phyloP scores from a whole-genome alignment of 164 flowering plant genomes.

The Berberis vulgaris region DNA sequence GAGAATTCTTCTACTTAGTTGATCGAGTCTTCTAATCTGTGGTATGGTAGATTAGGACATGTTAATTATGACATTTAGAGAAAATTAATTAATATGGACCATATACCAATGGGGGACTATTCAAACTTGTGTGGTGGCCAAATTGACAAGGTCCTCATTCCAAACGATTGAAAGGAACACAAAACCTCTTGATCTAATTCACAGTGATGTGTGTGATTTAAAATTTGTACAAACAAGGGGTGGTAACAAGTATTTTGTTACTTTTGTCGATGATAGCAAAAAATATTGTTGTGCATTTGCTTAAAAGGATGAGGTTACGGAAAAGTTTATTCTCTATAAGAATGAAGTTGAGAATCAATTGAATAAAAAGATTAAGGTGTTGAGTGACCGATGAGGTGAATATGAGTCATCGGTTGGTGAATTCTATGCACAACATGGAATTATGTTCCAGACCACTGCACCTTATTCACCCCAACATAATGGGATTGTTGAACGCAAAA shows the following conservation, averaged over 20 bases:
- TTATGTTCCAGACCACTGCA: slow-evolving; percentile 7
- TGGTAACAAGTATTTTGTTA: slow-evolving; percentile 14
- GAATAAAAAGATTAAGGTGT: slow-evolving; percentile 4
- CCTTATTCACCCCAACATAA: slow-evolving; percentile 13
- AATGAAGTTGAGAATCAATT: slow-evolving; percentile 15
- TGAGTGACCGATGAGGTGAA: slow-evolving; percentile 13
- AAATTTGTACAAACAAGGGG: background rate
- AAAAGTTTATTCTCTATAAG: background rate
- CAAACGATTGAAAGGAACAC: too few species aligned
- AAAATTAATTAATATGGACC: too few species aligned
- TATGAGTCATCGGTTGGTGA: slow-evolving; percentile 5
- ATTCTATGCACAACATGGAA: slow-evolving; percentile 5
- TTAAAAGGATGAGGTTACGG: slow-evolving; percentile 5
- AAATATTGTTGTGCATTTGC: background rate
- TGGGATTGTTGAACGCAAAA: slow-evolving; percentile 5
- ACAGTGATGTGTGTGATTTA: slow-evolving; percentile 6
- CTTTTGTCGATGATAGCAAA: background rate
- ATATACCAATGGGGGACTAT: too few species aligned
- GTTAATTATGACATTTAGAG: too few species aligned
- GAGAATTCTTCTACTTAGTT: too few species aligned
- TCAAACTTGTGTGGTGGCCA: too few species aligned
- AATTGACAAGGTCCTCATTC: background rate
- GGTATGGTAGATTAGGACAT: too few species aligned
- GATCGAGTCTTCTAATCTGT: too few species aligned
- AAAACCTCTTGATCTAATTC: slow-evolving; percentile 3